Conservation (phyloP, 306 rosid genomes). For the Sicyos edulis region DNA sequence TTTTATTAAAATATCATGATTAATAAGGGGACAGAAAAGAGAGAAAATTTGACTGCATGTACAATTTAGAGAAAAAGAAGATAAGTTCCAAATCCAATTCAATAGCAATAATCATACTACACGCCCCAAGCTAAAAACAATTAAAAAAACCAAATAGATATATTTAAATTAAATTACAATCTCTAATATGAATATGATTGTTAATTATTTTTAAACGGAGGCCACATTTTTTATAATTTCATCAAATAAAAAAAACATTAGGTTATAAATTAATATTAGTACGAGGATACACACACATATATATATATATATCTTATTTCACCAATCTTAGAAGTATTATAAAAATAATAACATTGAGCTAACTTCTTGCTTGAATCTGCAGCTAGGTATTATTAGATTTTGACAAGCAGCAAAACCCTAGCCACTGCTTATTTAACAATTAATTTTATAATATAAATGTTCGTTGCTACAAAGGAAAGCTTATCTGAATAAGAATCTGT, state of each 20-base stretch:
- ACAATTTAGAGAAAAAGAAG: neutral
- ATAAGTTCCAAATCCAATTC: slow-evolving; percentile 1
- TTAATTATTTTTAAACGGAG: neutral
- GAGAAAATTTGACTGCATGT: neutral
- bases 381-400: slow-evolving; percentile 21
- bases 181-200: too few species aligned
- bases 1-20: neutral
- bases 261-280: slow-evolving; percentile 5
- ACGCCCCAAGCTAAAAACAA: neutral
- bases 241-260: neutral
- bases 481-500: slow-evolving; percentile 18
- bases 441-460: slow-evolving; percentile 11
- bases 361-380: slow-evolving; percentile 12
- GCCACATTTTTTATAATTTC: neutral
- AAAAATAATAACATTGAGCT: too few species aligned
- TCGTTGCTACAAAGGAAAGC: neutral
- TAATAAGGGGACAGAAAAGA: neutral
- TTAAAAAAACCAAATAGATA: neutral
- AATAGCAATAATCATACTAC: neutral
- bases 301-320: neutral
- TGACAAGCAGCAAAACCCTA: slow-evolving; percentile 23
- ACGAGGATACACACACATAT: slow-evolving; percentile 11
- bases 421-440: slow-evolving; percentile 18
- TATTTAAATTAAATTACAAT: slow-evolving; percentile 7
- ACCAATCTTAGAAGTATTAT: too few species aligned